Evolutionary conservation across 1,284 basidiomycete species (phyloP).

Genomic region (Taiwanofungus camphoratus): DNA sequence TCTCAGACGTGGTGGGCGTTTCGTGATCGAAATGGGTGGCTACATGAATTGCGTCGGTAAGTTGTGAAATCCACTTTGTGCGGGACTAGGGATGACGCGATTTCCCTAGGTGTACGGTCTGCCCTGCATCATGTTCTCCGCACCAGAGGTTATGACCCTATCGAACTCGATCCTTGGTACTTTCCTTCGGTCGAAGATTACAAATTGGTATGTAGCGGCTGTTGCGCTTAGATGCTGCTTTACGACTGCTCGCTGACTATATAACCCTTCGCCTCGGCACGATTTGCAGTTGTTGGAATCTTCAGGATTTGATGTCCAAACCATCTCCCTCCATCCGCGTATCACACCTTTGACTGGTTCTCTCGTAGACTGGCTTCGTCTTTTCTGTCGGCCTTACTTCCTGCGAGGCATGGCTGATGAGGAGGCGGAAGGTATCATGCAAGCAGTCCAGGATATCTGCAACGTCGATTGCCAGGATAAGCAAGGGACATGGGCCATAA

Average conservation of each 20-base stretch:
- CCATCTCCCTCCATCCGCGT: constrained; percentile 61
- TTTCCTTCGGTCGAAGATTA: constrained; percentile 73
- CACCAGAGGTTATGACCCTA: constrained; percentile 53
- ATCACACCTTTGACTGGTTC: constrained; percentile 60
- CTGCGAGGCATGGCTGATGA: constrained; percentile 44
- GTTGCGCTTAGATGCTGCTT: too few relatives aligned
- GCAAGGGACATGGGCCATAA: constrained; percentile 47
- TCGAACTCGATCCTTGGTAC: constrained; percentile 72
- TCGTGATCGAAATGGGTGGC: constrained; percentile 77
- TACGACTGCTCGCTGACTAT: constrained; percentile 4
- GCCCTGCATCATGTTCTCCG: constrained; percentile 53
- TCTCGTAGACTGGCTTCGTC: constrained; percentile 63
- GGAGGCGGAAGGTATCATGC: constrained; percentile 55
- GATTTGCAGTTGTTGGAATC: constrained; percentile 45
- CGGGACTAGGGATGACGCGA: constrained; percentile 4
- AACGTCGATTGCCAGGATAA: constrained; percentile 54
- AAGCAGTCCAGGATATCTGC: constrained; percentile 59
- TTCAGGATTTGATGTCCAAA: constrained; percentile 48
- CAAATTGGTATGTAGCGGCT: constrained; percentile 35
- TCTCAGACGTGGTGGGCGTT: constrained; percentile 63
- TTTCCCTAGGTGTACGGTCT: constrained; percentile 48
- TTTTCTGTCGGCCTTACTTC: constrained; percentile 59
- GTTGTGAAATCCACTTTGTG: constrained; percentile 13
- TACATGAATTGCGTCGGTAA: constrained; percentile 63
- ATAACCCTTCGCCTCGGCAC: not conserved